phyloP scores from a whole-genome alignment of 208 protist species.

The Trypanosomatidae sp. region DNA sequence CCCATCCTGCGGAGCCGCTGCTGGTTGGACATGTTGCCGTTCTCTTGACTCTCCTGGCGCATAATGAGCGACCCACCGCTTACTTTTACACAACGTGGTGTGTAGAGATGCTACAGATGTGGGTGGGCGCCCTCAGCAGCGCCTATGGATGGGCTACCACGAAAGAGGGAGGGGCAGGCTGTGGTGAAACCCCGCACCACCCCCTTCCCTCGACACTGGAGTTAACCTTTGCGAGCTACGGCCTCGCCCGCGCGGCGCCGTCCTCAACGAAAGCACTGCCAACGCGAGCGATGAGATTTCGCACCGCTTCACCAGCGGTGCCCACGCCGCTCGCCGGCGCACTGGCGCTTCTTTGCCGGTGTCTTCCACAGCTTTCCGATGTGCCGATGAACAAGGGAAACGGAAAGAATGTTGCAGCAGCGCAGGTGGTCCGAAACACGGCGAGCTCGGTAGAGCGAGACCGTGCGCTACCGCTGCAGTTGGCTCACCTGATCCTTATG shows the following conservation, averaged over 20 bases:
- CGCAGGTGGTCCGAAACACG: not conserved
- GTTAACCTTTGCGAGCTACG: conserved; percentile 13
- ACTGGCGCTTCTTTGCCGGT: conserved; percentile 16
- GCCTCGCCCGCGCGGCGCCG: conserved; percentile 1
- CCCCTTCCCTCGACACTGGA: conserved; percentile 15
- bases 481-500: conserved; percentile 71
- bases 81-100: conserved; percentile 12
- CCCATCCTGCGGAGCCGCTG: not conserved
- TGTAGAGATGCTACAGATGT: conserved; percentile 13
- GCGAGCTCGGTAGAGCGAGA: conserved; percentile 4
- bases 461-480: conserved; percentile 57
- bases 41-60: not conserved
- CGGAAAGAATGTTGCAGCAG: not conserved
- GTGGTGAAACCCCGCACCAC: not conserved
- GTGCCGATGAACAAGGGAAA: too few species aligned
- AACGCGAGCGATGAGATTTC: not conserved
- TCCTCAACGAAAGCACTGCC: not conserved
- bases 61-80: not conserved
- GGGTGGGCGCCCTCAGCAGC: conserved; percentile 9
- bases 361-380: conserved; percentile 7
- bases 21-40: not conserved
- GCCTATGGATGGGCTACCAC: not conserved
- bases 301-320: not conserved
- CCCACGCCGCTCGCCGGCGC: conserved; percentile 18
- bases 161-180: not conserved